Conservation (phyloP, 352 stramenopile species). For the Aphanomyces euteiches region DNA sequence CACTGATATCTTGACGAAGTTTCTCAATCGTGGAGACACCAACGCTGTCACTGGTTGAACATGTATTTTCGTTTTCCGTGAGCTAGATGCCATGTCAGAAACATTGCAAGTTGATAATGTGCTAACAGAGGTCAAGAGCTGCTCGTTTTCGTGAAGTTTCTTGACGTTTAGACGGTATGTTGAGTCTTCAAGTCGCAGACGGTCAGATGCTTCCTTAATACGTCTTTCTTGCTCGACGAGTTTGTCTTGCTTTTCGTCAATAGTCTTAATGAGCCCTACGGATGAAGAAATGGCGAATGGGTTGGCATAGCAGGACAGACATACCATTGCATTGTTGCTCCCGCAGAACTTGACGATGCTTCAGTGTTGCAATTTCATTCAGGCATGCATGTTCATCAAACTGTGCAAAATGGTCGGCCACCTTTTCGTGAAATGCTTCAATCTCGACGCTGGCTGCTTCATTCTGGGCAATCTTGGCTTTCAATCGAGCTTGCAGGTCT, state of each 20-base stretch:
- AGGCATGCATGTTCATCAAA: slow-evolving; percentile 10
- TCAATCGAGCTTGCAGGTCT: neutral
- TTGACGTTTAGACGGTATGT: slow-evolving; percentile 10
- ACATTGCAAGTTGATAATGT: too few relatives aligned
- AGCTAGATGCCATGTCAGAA: too few relatives aligned
- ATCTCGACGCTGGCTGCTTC: slow-evolving; percentile 3
- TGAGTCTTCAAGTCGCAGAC: slow-evolving; percentile 12
- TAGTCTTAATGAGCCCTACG: slow-evolving; percentile 9
- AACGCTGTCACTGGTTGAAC: too few relatives aligned
- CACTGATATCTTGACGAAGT: too few relatives aligned
- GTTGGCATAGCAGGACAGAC: neutral
- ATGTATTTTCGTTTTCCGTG: too few relatives aligned
- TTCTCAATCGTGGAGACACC: too few relatives aligned
- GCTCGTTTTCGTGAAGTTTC: slow-evolving; percentile 22
- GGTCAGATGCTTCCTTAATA: slow-evolving; percentile 3
- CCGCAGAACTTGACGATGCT: slow-evolving; percentile 10
- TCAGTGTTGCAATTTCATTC: slow-evolving; percentile 13
- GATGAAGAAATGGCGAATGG: neutral
- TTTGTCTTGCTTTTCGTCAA: slow-evolving; percentile 22
- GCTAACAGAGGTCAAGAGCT: neutral
- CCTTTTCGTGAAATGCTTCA: neutral
- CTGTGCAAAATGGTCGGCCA: neutral
- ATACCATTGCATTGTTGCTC: slow-evolving; percentile 13
- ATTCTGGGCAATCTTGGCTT: neutral
- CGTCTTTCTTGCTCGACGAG: slow-evolving; percentile 6